Evolutionary conservation across 208 protist species (phyloP).

Genomic region (Trypanosoma cruzi): DNA sequence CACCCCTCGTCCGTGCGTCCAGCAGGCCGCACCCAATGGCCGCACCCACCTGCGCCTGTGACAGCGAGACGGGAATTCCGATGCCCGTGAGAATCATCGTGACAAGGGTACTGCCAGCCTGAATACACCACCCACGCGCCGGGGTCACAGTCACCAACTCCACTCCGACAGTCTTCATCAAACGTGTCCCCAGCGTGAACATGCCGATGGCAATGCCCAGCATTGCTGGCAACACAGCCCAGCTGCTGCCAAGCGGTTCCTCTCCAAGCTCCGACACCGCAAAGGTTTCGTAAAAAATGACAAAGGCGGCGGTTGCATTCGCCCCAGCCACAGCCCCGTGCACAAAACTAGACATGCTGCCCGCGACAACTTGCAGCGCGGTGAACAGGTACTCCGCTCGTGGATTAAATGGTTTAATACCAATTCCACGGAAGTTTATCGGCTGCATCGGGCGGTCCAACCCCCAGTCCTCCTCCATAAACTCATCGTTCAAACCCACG

Average conservation of each 20-base stretch:
- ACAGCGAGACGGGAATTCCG: slow-evolving; percentile 82
- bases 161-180: slow-evolving; percentile 87
- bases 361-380: slow-evolving; percentile 80
- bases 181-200: slow-evolving; percentile 66
- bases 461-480: slow-evolving; percentile 71
- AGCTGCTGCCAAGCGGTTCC: slow-evolving; percentile 47
- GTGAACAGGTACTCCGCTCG: slow-evolving; percentile 87
- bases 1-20: slow-evolving; percentile 55
- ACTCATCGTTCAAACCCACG: slow-evolving; percentile 41
- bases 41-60: slow-evolving; percentile 77
- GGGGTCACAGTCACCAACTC: slow-evolving; percentile 86
- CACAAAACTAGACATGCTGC: slow-evolving; percentile 87
- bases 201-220: slow-evolving; percentile 85
- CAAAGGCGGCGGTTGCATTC: slow-evolving; percentile 81
- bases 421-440: slow-evolving; percentile 65
- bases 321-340: slow-evolving; percentile 84
- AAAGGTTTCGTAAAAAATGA: slow-evolving; percentile 85
- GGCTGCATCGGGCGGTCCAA: slow-evolving; percentile 82
- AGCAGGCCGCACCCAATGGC: slow-evolving; percentile 82
- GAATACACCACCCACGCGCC: slow-evolving; percentile 84
- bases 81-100: slow-evolving; percentile 86
- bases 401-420: slow-evolving; percentile 87
- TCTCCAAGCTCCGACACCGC: slow-evolving; percentile 57
- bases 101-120: slow-evolving; percentile 72
- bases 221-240: slow-evolving; percentile 82